phyloP scores from a whole-genome alignment of 163 green algal species.

The Scenedesmus sp. region DNA sequence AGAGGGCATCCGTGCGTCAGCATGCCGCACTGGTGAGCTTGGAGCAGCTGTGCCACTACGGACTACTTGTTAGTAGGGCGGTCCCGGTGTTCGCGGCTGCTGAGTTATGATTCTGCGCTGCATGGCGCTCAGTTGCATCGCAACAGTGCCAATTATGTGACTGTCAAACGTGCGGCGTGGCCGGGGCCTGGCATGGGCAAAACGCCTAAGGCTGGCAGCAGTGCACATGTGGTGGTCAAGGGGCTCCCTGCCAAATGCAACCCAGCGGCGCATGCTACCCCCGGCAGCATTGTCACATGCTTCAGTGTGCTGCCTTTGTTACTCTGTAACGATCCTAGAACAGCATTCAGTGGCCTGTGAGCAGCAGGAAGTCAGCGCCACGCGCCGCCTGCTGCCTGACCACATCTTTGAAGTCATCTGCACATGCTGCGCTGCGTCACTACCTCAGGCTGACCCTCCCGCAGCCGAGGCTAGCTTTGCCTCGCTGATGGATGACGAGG shows the following conservation, averaged over 20 bases:
- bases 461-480: slow-evolving; percentile 28
- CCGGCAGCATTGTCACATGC: not conserved
- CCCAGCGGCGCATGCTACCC: not conserved
- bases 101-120: not conserved
- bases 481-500: slow-evolving; percentile 64
- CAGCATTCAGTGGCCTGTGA: not conserved
- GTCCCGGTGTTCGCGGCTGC: not conserved
- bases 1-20: not conserved
- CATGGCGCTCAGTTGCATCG: not conserved
- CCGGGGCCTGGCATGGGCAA: not conserved
- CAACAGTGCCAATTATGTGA: not conserved
- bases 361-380: not conserved
- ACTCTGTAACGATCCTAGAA: not conserved
- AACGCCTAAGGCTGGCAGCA: not conserved
- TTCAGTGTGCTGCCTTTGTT: not conserved
- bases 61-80: not conserved
- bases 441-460: not conserved
- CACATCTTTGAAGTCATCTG: not conserved
- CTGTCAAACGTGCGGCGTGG: not conserved
- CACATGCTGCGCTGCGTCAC: not conserved
- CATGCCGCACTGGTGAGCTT: not conserved
- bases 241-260: not conserved
- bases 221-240: not conserved
- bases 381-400: not conserved
- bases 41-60: not conserved